Evolutionary conservation across 768 basidiomycete genomes (phyloP).

Genomic region (Butyriboletus loyo): DNA sequence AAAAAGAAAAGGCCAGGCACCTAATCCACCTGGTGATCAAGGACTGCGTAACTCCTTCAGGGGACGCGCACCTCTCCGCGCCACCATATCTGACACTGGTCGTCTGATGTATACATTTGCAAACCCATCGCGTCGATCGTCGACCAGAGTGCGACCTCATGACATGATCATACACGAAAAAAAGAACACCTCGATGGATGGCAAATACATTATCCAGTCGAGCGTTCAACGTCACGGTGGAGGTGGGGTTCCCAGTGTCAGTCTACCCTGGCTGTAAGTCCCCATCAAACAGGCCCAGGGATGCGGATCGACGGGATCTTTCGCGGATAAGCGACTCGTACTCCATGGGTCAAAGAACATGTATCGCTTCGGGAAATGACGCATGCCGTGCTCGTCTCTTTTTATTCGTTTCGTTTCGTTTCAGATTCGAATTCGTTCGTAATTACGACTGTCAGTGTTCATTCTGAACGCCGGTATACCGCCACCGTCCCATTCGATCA

Average conservation of each 20-base stretch:
- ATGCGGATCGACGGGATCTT: not conserved
- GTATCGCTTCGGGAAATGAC: not conserved
- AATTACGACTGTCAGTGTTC: not conserved
- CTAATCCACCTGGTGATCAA: no score
- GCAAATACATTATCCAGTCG: not conserved
- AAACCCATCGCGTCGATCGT: not conserved
- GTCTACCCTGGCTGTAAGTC: not conserved
- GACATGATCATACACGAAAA: not conserved
- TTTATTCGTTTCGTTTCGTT: no score
- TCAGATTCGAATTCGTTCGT: not conserved
- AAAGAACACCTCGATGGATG: not conserved
- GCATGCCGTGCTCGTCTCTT: not conserved
- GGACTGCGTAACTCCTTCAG: no score
- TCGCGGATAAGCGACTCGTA: not conserved
- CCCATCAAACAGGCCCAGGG: not conserved
- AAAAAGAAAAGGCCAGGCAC: no score
- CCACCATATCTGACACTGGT: no score
- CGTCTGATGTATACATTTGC: no score
- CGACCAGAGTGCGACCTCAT: not conserved
- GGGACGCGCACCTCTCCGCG: no score
- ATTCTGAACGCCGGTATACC: not conserved
- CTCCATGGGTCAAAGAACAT: not conserved
- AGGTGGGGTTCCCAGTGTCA: not conserved
- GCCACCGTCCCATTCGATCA: no score
- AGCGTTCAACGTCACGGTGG: not conserved